phyloP scores from a whole-genome alignment of 139 green algal genomes.

The Diplosphaera chodatii region DNA sequence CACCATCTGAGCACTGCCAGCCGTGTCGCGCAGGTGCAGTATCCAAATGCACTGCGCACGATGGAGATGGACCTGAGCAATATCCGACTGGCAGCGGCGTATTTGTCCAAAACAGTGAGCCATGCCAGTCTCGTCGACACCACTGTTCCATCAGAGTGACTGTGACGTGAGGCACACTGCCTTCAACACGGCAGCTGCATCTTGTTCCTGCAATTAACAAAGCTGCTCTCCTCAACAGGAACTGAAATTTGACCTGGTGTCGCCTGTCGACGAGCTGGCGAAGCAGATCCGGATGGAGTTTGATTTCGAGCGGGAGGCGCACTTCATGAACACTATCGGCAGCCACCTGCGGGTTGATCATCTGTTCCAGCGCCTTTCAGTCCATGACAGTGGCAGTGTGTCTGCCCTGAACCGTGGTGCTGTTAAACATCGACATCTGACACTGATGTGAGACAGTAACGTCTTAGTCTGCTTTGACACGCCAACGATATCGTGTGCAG shows the following conservation, averaged over 20 bases:
- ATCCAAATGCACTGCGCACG: conserved; percentile 64
- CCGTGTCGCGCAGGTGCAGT: conserved; percentile 64
- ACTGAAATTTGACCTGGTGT: conserved; percentile 87
- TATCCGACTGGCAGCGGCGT: conserved; percentile 58
- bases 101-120: conserved; percentile 79
- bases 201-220: no score
- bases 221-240: no score
- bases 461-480: no score
- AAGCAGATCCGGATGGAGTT: conserved; percentile 85
- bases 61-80: conserved; percentile 82
- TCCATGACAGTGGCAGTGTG: not conserved
- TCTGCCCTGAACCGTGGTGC: no score
- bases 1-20: no score
- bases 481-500: no score
- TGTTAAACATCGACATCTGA: no score
- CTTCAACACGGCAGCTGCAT: no score
- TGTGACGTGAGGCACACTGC: no score
- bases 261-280: conserved; percentile 83
- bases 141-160: no score
- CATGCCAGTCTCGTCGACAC: no score
- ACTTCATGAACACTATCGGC: conserved; percentile 80
- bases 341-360: conserved; percentile 42
- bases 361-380: not conserved
- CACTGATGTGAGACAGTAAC: no score
- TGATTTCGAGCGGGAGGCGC: conserved; percentile 82